These are phyloP conservation scores for Yamadazyma endophytica DNA, from an alignment of 805 yeast species.

Conservation along the genomic window DNA sequence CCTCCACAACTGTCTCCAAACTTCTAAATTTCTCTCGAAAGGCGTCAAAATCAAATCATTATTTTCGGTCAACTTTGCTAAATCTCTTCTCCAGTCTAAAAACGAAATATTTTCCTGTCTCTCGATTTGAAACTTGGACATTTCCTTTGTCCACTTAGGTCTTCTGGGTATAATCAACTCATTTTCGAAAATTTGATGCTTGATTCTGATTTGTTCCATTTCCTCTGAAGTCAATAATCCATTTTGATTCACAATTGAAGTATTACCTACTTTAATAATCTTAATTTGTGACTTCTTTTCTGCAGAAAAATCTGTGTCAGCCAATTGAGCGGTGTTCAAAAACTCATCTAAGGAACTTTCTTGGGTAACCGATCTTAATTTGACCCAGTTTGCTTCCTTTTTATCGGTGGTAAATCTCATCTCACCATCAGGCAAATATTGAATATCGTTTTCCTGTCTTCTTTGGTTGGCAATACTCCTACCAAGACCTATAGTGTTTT, in stretches of 20 bases:
- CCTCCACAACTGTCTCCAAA: constrained; percentile 98
- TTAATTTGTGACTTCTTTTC: constrained; percentile 79
- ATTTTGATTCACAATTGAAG: constrained; percentile 33
- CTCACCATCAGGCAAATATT: constrained; percentile 79
- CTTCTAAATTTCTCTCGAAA: constrained; percentile 94
- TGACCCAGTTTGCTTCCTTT: constrained; percentile 85
- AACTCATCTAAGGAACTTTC: constrained; percentile 93
- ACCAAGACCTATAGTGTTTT: constrained; percentile 82
- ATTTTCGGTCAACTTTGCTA: constrained; percentile 80
- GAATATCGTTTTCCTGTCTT: constrained; percentile 62
- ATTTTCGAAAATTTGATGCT: constrained; percentile 63
- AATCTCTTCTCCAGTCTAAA: constrained; percentile 87
- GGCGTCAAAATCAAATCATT: constrained; percentile 89
- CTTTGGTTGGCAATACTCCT: constrained; percentile 75
- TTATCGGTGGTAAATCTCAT: constrained; percentile 83
- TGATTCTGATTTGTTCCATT: constrained; percentile 52
- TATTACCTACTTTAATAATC: constrained; percentile 70
- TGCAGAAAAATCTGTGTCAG: constrained; percentile 94
- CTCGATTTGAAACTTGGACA: constrained; percentile 74
- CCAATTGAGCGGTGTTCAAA: constrained; percentile 89
- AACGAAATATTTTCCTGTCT: constrained; percentile 87
- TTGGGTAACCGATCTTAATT: constrained; percentile 89
- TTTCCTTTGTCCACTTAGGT: constrained; percentile 76
- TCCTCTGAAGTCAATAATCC: constrained; percentile 63
- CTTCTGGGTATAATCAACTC: constrained; percentile 87